These are phyloP conservation scores for Apiotrichum akiyoshidainum DNA, from an alignment of 1,284 basidiomycete genomes.

Conservation along the genomic window DNA sequence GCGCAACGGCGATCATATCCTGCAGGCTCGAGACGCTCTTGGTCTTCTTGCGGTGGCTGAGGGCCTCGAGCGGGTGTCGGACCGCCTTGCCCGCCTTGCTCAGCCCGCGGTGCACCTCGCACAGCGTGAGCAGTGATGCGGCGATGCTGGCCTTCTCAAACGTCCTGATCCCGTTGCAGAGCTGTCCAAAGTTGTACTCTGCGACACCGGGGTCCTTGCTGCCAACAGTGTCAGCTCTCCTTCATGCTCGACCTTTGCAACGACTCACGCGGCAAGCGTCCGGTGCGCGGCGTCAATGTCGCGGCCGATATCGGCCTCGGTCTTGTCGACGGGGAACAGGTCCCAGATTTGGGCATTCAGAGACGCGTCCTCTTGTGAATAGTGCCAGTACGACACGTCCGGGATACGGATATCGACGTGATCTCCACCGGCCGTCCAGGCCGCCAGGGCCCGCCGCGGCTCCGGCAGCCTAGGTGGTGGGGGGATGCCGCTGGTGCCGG, in stretches of 20 bases:
- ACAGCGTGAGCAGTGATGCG: not conserved
- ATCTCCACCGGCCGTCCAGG: not conserved
- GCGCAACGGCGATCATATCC: not conserved
- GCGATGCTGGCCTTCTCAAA: not conserved
- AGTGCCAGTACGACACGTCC: not conserved
- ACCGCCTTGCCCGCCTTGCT: not conserved
- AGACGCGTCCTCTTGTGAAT: not conserved
- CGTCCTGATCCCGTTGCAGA: not conserved
- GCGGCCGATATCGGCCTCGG: not conserved
- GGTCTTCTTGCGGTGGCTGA: not conserved
- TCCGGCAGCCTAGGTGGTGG: not conserved
- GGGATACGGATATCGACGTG: not conserved
- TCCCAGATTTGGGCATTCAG: not conserved
- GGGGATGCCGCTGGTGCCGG: not conserved
- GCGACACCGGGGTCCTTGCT: not conserved
- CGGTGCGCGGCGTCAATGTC: not conserved
- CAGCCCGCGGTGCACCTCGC: not conserved
- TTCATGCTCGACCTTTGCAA: not conserved
- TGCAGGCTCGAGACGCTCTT: not conserved
- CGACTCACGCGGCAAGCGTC: not conserved
- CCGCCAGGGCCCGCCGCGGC: not conserved
- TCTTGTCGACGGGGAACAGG: not conserved
- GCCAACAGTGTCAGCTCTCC: not conserved
- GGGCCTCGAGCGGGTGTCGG: not conserved
- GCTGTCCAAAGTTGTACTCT: not conserved